A percentile compares a stretch with the other conserved stretches of the same genome.
Conservation (phyloP, 2,329 filamentous ascomycete genomes). For the Aotearoamyces nothofagi region DNA sequence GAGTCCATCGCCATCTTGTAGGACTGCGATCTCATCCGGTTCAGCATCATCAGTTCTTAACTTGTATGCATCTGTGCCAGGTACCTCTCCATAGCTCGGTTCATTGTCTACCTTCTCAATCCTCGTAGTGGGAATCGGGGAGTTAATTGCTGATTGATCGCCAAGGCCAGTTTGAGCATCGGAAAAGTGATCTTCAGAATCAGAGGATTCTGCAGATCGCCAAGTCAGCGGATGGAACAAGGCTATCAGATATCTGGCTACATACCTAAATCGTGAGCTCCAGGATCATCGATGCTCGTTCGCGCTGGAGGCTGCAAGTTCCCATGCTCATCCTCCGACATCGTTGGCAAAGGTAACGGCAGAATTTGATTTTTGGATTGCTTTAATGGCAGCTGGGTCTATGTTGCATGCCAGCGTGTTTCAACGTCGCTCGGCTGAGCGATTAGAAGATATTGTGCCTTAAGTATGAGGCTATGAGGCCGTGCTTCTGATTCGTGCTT, state of each 20-base stretch:
- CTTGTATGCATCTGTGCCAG: conserved; percentile 41
- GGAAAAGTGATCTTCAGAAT: conserved; percentile 56
- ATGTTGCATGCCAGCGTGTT: too few relatives aligned
- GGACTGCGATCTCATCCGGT: conserved; percentile 40
- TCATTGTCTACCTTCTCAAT: conserved; percentile 43
- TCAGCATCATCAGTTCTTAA: conserved; percentile 39
- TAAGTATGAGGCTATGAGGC: too few relatives aligned
- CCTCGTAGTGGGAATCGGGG: conserved; percentile 40
- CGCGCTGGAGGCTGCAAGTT: conserved; percentile 25
- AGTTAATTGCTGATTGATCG: conserved; percentile 27
- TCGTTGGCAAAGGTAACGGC: too few relatives aligned
- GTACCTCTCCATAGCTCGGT: conserved; percentile 44
- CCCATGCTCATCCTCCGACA: conserved; percentile 21
- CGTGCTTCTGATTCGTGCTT: too few relatives aligned
- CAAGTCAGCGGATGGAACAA: too few relatives aligned
- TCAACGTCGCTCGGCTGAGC: too few relatives aligned
- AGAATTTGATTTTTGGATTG: too few relatives aligned
- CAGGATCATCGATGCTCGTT: conserved; percentile 34
- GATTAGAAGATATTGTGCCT: too few relatives aligned
- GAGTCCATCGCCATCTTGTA: conserved; percentile 6
- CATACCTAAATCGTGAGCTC: conserved; percentile 44
- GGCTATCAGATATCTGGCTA: too few relatives aligned
- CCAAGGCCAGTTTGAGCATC: conserved; percentile 43
- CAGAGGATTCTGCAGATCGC: conserved; percentile 36
- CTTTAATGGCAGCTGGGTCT: too few relatives aligned